Base-by-base conservation (phyloP, 768 basidiomycete species). In the Mycena galericulata region DNA sequence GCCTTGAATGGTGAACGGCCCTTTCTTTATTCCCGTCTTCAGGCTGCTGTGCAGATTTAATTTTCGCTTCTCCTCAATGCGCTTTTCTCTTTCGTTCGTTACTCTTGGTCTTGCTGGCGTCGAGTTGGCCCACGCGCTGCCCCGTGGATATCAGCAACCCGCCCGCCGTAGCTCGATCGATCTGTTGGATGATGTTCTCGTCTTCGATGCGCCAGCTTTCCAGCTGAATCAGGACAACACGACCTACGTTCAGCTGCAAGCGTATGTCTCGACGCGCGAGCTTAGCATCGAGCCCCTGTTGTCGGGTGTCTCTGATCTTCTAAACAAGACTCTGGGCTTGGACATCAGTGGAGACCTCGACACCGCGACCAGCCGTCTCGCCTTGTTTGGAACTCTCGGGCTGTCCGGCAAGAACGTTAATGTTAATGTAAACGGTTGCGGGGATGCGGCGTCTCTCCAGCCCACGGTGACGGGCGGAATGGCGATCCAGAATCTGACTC, bases 171-270 rank as follows among this genome's bases (percentile, higher is more conserved):
- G 67, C 59, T 70, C 74, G 6, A 65, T 77, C 22, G 71, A 71
- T 38, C 17, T 76, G 22, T 65, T 79, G 18, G 79, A 83, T 69
- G 74, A 79, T 43, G 74, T 82, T 40, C 72, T 83, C 30, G 74
- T 83, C 18, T 80, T 83, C 66, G 82, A 84, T 57, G 80, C 81
- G 3, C 79, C 80, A 8, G 82, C 80, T 3, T 83, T 82, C 55
- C 76, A 79, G 10, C 80, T 72, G 41, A 77, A 83, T 43, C 69
- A 76, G 0, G 74, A 67, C 12, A 76, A 78, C 49, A 81, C 79
- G 27, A 70, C 80, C n/a, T n/a, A n/a, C 27, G 78, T 77, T 20
- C 61, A 75, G 40, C 66, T 83, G 1, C 79, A 82, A 62, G 73
- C 82, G 20, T 84, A 80, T 64, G 82, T 80, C 50, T 82, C 77